Base-by-base conservation (phyloP, 768 basidiomycete genomes). In the Lactarius vividus region DNA sequence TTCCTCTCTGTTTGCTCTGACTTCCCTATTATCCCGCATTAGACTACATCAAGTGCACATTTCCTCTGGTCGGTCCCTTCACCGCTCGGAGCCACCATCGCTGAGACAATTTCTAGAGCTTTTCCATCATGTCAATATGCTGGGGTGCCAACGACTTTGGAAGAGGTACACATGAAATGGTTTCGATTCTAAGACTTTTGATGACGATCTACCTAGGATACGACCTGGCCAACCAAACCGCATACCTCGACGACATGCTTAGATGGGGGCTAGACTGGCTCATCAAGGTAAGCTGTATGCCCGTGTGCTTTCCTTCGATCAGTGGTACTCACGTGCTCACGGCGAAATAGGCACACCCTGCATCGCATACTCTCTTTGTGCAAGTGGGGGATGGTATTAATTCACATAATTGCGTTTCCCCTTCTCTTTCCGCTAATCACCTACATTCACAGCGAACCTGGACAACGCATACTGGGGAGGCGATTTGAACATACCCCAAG, bases 241-340 rank as follows among this genome's bases (percentile, higher is more conserved):
- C 86, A 2, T 97, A 96, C 75, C 84, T 97, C n/a, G 96, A 97
- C 71, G 84, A 85, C 67, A 94, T 91, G 81, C 78, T 96, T 60
- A 85, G 94, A 66, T 96, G 92, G 92, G 89, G 94, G 29, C 83
- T 94, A 54, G 89, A 94, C 75, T 97, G 94, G 93, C 78, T 96
- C 59, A 92, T 96, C 60, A 93, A 92, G 80, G 94, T 88, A 63
- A 67, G 80, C 59, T n/a, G 20, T 26, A 2, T 13, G 39, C 57
- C 35, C 37, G 8, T 60, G 16, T 26, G 57, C 35, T 6, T 39
- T 33, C 11, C 16, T 29, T 57, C 29, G 60, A 54, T 15, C 16
- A 53, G 35, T 42, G 15, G 11, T 37, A 20, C 59, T 10, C 40
- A 57, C 26, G 60, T 55, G 20, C 64, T 40, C 67, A 44, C 26